Percentiles rank a stretch among this genome's conserved stretches.
These are phyloP conservation scores for Arthrobotrys pseudoclavata DNA, from an alignment of 2,329 filamentous ascomycete species.

Conservation along the genomic window DNA sequence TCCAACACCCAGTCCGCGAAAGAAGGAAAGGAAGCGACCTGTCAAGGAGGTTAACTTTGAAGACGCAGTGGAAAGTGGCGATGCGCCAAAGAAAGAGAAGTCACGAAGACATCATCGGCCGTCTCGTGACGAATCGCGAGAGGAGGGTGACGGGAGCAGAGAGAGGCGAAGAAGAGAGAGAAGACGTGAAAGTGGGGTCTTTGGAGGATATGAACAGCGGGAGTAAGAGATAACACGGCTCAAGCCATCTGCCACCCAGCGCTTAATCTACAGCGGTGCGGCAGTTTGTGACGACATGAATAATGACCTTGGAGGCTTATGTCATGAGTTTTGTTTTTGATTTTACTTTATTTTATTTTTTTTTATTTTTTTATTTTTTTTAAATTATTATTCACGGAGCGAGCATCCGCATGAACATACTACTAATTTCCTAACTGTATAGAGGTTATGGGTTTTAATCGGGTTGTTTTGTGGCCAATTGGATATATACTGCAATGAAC, in stretches of 20 bases:
- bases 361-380: not conserved
- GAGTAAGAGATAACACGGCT: conserved; percentile 33
- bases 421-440: conserved; percentile 35
- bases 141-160: conserved; percentile 49
- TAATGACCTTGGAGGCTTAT: conserved; percentile 26
- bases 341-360: conserved; percentile 1
- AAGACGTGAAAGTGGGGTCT: conserved; percentile 50
- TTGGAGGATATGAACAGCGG: conserved; percentile 51
- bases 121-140: conserved; percentile 39
- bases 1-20: conserved; percentile 47
- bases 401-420: conserved; percentile 37
- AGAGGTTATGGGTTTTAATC: conserved; percentile 22
- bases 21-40: conserved; percentile 32
- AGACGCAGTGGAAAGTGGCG: conserved; percentile 55
- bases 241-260: conserved; percentile 10
- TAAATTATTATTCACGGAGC: conserved; percentile 22
- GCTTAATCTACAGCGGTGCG: conserved; percentile 14
- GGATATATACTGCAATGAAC: conserved; percentile 2
- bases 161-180: conserved; percentile 50
- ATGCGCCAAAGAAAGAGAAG: conserved; percentile 53
- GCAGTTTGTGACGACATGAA: conserved; percentile 26
- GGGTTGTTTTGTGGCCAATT: conserved; percentile 5
- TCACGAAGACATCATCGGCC: conserved; percentile 45
- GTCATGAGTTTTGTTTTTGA: conserved; percentile 9
- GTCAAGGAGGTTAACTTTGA: conserved; percentile 59